Evolutionary conservation across 164 flowering plant genomes (phyloP).

Genomic region (Aristolochia fimbriata): DNA sequence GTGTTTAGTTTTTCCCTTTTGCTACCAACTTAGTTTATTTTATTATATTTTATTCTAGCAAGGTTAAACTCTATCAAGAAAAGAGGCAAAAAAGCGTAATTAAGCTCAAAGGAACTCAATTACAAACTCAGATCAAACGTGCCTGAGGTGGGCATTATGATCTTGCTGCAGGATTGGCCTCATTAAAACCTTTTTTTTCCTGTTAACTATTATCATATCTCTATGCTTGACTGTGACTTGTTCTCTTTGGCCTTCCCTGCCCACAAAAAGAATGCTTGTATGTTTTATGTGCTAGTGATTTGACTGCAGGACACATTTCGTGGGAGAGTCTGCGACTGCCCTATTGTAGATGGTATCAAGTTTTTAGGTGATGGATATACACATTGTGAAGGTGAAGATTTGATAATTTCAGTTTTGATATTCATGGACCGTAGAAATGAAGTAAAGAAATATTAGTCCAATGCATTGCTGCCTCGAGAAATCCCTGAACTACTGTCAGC

Average conservation of each 20-base stretch:
- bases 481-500: not conserved
- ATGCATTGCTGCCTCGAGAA: too few species aligned
- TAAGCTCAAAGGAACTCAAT: too few species aligned
- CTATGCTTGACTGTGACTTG: too few species aligned
- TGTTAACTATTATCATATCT: not conserved
- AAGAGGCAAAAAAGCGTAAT: too few species aligned
- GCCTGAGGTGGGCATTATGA: not conserved
- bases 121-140: not conserved
- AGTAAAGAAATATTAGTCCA: too few species aligned
- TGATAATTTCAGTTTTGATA: too few species aligned
- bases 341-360: slow-evolving; percentile 69
- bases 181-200: too few species aligned
- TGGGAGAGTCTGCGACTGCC: slow-evolving; percentile 94
- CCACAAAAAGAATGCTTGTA: too few species aligned
- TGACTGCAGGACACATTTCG: slow-evolving; percentile 82
- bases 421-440: too few species aligned
- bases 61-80: too few species aligned
- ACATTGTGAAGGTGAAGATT: slow-evolving; percentile 72
- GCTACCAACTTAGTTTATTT: not conserved
- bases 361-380: slow-evolving; percentile 88
- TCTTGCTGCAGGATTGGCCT: not conserved
- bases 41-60: too few species aligned
- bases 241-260: too few species aligned
- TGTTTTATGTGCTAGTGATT: not conserved
- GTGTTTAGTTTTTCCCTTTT: slow-evolving; percentile 21